phyloP scores from a whole-genome alignment of 2,329 filamentous ascomycete species.

The Ustulina deusta region DNA sequence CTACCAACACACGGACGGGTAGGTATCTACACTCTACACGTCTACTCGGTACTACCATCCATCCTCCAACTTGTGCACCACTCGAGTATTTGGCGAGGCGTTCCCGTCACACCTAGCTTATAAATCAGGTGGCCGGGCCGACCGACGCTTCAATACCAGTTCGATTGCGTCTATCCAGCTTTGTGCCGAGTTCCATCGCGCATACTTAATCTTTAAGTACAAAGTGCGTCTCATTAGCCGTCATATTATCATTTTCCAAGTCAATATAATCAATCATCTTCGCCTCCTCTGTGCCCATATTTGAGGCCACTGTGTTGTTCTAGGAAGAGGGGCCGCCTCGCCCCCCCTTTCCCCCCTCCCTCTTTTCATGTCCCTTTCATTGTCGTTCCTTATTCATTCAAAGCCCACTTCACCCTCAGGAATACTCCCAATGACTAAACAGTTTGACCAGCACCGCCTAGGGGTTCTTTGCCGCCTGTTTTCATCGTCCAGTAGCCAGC shows the following conservation, averaged over 20 bases:
- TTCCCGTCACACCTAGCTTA: slow-evolving; percentile 8
- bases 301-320: background rate
- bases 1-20: slow-evolving; percentile 5
- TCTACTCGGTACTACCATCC: slow-evolving; percentile 2
- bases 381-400: background rate
- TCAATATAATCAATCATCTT: background rate
- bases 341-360: background rate
- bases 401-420: background rate
- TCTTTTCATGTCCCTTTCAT: background rate
- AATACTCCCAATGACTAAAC: slow-evolving; percentile 41
- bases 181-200: background rate
- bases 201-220: slow-evolving; percentile 1
- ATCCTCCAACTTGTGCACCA: background rate
- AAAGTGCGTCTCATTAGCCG: slow-evolving; percentile 8
- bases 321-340: background rate
- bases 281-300: background rate
- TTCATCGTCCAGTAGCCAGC: slow-evolving; percentile 32
- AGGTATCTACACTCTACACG: slow-evolving; percentile 18
- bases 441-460: slow-evolving; percentile 29
- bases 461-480: slow-evolving; percentile 39
- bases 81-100: background rate
- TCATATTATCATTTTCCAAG: background rate
- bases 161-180: slow-evolving; percentile 14
- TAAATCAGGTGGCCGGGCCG: background rate
- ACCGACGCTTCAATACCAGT: background rate